Evolutionary conservation across 2,329 filamentous ascomycete genomes (phyloP).

Genomic region (Microcyclosporella mali): DNA sequence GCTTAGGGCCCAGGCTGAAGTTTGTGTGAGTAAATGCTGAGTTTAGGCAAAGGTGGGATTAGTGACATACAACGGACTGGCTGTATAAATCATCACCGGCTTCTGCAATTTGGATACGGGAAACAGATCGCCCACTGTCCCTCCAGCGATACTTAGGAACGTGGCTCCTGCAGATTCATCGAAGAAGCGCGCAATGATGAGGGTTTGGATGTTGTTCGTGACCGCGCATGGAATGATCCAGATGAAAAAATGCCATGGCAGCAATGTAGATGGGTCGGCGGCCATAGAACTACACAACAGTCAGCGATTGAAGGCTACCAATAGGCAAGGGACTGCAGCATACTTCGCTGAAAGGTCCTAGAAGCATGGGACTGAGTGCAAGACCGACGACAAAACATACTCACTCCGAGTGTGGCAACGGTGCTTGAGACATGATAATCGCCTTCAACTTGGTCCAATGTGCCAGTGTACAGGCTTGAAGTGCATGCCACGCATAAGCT

Average conservation of each 20-base stretch:
- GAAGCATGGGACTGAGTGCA: slow-evolving; percentile 52
- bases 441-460: slow-evolving; percentile 67
- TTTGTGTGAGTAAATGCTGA: too few species aligned
- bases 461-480: slow-evolving; percentile 77
- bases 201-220: slow-evolving; percentile 54
- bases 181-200: slow-evolving; percentile 71
- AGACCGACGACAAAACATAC: slow-evolving; percentile 63
- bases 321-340: too few species aligned
- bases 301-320: too few species aligned
- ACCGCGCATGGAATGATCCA: slow-evolving; percentile 58
- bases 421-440: slow-evolving; percentile 68
- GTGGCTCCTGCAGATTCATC: slow-evolving; percentile 62
- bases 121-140: slow-evolving; percentile 74
- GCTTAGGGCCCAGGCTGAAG: too few species aligned
- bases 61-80: too few species aligned
- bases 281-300: slow-evolving; percentile 63
- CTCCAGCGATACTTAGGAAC: slow-evolving; percentile 65
- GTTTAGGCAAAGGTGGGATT: too few species aligned
- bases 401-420: slow-evolving; percentile 73
- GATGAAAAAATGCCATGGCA: slow-evolving; percentile 60
- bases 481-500: slow-evolving; percentile 80
- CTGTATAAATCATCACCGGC: slow-evolving; percentile 87
- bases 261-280: slow-evolving; percentile 61
- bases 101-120: slow-evolving; percentile 59
- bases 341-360: slow-evolving; percentile 58